Evolutionary conservation across 148 eudicot species (phyloP).

Genomic region (Amaranthus hypochondriacus): DNA sequence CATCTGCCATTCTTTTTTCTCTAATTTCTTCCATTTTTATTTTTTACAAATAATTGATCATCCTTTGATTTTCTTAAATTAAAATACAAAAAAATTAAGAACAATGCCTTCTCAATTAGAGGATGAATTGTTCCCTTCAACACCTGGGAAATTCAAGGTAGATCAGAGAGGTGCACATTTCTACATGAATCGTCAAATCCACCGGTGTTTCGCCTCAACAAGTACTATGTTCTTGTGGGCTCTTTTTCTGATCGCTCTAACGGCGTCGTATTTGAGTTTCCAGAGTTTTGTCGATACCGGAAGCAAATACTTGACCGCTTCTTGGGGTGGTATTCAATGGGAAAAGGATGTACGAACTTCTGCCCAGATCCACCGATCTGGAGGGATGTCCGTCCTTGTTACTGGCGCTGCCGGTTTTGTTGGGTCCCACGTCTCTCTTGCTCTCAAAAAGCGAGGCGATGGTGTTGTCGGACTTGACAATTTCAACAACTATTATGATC

Average conservation of each 20-base stretch:
- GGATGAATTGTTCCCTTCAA: slow-evolving; percentile 59
- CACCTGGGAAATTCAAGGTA: slow-evolving; percentile 65
- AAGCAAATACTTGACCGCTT: slow-evolving; percentile 38
- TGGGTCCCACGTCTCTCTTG: slow-evolving; percentile 62
- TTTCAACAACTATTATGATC: slow-evolving; percentile 70
- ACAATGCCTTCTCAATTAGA: slow-evolving; percentile 38
- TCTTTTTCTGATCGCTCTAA: slow-evolving; percentile 54
- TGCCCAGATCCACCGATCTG: slow-evolving; percentile 48
- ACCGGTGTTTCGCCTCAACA: slow-evolving; percentile 67
- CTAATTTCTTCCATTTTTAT: too few species aligned
- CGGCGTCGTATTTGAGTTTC: slow-evolving; percentile 60
- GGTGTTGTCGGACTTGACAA: slow-evolving; percentile 86
- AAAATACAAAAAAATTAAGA: neutral
- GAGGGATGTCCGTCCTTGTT: slow-evolving; percentile 58
- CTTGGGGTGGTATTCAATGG: slow-evolving; percentile 60
- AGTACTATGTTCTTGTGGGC: slow-evolving; percentile 66
- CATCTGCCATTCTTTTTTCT: slow-evolving; percentile 10
- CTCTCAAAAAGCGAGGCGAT: slow-evolving; percentile 62
- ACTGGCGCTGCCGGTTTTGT: slow-evolving; percentile 85
- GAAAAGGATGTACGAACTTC: slow-evolving; percentile 53
- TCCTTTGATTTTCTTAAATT: neutral
- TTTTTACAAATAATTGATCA: neutral
- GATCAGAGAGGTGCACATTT: slow-evolving; percentile 29
- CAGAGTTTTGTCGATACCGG: slow-evolving; percentile 60
- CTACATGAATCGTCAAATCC: slow-evolving; percentile 41